These are phyloP conservation scores for Backusella luteola DNA, from an alignment of 192 early-diverging fungal genomes.

Conservation along the genomic window DNA sequence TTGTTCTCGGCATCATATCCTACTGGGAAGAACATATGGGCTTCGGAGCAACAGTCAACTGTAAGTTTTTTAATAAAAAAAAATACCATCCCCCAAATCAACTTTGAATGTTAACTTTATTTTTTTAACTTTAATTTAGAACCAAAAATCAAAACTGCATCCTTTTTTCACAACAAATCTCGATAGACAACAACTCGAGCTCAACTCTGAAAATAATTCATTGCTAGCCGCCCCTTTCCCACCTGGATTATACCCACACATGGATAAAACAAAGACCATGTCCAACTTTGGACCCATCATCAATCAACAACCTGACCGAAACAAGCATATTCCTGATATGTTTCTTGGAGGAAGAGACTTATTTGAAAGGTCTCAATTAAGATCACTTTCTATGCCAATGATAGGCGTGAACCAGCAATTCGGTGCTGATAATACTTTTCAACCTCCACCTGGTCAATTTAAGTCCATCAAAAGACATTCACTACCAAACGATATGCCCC, in stretches of 20 bases:
- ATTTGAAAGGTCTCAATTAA: constrained; percentile 1
- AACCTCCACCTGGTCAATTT: not conserved
- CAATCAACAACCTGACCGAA: not conserved
- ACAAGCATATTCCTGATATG: not conserved
- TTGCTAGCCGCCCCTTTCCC: not conserved
- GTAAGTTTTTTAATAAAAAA: not conserved
- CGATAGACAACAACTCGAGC: not conserved
- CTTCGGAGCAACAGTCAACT: not conserved
- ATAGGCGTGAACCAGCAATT: not conserved
- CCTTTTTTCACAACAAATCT: not conserved
- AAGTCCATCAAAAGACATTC: not conserved
- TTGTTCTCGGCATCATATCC: not conserved
- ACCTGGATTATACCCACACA: not conserved
- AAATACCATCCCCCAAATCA: not conserved
- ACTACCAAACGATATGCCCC: not conserved
- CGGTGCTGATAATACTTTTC: not conserved
- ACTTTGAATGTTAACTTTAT: not conserved
- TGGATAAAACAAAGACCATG: not conserved
- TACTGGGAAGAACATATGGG: constrained; percentile 12
- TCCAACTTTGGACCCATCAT: too few relatives aligned
- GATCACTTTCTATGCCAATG: not conserved
- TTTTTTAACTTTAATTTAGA: not conserved
- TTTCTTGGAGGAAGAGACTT: constrained; percentile 5
- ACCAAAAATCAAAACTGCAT: not conserved
- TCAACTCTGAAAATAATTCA: not conserved